Conservation (phyloP, 805 yeast species). For the Lipomyces sp. region DNA sequence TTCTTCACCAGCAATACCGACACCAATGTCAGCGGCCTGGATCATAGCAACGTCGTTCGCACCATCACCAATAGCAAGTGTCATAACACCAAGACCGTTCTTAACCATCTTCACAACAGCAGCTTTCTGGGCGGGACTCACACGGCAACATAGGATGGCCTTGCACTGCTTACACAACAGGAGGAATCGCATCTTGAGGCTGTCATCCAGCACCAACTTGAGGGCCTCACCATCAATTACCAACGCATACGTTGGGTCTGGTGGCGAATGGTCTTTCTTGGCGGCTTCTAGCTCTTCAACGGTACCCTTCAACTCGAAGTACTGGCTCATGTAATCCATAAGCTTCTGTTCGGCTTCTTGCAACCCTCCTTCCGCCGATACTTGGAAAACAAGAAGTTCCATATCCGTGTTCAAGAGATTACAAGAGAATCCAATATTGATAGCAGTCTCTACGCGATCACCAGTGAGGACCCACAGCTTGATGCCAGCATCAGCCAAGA, state of each 20-base stretch:
- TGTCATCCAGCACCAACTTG: conserved; percentile 50
- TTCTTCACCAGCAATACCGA: conserved; percentile 86
- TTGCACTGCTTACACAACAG: conserved; percentile 75
- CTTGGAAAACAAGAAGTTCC: conserved; percentile 66
- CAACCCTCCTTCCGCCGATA: conserved; percentile 43
- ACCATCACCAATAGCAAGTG: conserved; percentile 84
- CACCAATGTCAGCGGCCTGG: conserved; percentile 82
- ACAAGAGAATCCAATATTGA: conserved; percentile 80
- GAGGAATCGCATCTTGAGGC: conserved; percentile 59
- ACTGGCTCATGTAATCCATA: conserved; percentile 53
- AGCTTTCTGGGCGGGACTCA: conserved; percentile 84
- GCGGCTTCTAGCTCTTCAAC: conserved; percentile 56
- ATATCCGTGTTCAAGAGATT: conserved; percentile 68
- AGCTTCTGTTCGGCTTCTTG: conserved; percentile 47
- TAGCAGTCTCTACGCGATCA: conserved; percentile 82
- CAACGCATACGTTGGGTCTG: conserved; percentile 61
- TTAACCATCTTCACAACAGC: conserved; percentile 71
- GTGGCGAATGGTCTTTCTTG: conserved; percentile 65
- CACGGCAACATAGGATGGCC: conserved; percentile 82
- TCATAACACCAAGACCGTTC: conserved; percentile 67
- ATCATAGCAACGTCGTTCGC: conserved; percentile 90
- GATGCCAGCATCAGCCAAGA: conserved; percentile 72
- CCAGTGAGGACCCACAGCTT: conserved; percentile 86
- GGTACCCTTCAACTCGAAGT: conserved; percentile 54
- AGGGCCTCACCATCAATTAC: conserved; percentile 75